Conservation (phyloP, 148 eudicot species). For the Agrostemma githago region DNA sequence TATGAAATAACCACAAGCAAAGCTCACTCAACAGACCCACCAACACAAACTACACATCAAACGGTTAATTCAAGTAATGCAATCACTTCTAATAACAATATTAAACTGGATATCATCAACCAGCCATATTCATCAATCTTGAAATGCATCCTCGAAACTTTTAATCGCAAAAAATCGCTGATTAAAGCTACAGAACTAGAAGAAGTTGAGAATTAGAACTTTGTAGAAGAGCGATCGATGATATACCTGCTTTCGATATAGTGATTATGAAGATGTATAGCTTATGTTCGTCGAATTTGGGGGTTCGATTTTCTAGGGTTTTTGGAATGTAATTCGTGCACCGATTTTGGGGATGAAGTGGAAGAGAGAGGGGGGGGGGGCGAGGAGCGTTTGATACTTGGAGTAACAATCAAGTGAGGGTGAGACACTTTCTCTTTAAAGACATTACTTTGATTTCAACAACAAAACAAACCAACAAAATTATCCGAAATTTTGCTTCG, state of each 20-base stretch:
- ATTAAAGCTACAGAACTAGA: neutral
- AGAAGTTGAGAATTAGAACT: neutral
- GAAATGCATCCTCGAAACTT: neutral
- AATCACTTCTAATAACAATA: neutral
- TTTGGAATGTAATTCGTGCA: neutral
- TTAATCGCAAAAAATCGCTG: neutral
- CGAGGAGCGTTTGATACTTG: neutral
- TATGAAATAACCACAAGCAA: neutral
- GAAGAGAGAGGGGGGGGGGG: neutral
- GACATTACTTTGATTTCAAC: neutral
- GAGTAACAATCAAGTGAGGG: neutral
- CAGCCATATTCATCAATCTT: neutral
- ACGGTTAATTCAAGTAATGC: neutral
- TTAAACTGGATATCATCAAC: neutral
- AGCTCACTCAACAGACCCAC: neutral
- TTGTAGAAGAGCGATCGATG: neutral
- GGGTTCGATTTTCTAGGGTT: conserved; percentile 3
- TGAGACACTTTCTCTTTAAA: neutral
- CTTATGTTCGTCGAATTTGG: neutral
- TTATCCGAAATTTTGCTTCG: too few species aligned
- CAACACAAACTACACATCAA: neutral
- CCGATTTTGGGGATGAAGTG: neutral
- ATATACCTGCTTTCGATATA: neutral
- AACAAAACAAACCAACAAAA: too few species aligned
- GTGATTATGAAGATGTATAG: neutral